Percentiles rank a stretch among this genome's conserved stretches.
These are phyloP conservation scores for Afroboletus lepidellus DNA, from an alignment of 1,284 basidiomycete species.

Conservation along the genomic window DNA sequence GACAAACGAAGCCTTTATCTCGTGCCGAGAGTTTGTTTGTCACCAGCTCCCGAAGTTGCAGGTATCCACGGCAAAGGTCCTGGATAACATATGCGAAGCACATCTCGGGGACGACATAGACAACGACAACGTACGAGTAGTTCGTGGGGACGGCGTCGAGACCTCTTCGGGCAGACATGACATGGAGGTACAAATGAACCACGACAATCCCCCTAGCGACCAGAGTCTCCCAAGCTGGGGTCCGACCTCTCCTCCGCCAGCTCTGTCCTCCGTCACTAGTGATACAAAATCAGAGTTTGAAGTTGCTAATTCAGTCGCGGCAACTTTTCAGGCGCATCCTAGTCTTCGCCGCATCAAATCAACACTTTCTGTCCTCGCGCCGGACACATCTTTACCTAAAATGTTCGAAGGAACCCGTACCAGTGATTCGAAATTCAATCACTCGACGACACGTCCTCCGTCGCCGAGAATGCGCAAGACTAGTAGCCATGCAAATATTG, in stretches of 20 bases:
- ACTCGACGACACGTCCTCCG: constrained; percentile 38
- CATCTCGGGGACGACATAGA: constrained; percentile 65
- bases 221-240: constrained; percentile 52
- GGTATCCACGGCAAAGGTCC: constrained; percentile 44
- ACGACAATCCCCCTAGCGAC: constrained; percentile 29
- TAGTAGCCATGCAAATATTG: constrained; percentile 56
- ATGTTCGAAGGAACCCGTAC: constrained; percentile 10
- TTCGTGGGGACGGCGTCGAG: constrained; percentile 65
- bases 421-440: constrained; percentile 23
- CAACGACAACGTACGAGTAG: constrained; percentile 59
- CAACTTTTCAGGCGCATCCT: constrained; percentile 15
- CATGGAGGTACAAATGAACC: constrained; percentile 39
- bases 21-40: constrained; percentile 75
- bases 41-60: constrained; percentile 53
- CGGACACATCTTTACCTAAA: constrained; percentile 24
- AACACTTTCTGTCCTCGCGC: constrained; percentile 34
- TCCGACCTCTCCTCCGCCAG: constrained; percentile 17
- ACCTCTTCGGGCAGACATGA: constrained; percentile 40
- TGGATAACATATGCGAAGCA: constrained; percentile 55
- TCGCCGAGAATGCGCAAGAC: constrained; percentile 49
- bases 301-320: constrained; percentile 6
- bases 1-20: constrained; percentile 69
- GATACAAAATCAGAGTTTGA: constrained; percentile 8
- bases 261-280: constrained; percentile 7
- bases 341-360: constrained; percentile 43